Evolutionary conservation across 2,329 filamentous ascomycete genomes (phyloP).

Genomic region (Cordyceps tenuipes): DNA sequence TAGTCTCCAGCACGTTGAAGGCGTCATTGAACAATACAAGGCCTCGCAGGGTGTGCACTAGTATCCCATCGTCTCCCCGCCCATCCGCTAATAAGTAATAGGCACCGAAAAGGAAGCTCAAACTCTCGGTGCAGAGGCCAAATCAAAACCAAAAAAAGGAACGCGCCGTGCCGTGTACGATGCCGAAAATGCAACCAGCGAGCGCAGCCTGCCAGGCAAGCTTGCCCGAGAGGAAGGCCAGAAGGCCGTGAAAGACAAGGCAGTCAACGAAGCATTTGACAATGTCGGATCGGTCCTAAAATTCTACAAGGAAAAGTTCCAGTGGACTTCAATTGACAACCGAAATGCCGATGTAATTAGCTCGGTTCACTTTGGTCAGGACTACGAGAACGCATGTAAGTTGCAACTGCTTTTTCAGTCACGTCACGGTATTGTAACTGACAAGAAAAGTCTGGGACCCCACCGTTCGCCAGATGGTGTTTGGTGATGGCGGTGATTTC

Average conservation of each 20-base stretch:
- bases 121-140: neutral
- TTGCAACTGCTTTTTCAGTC: neutral
- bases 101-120: slow-evolving; percentile 10
- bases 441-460: slow-evolving; percentile 38
- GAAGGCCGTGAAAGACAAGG: slow-evolving; percentile 29
- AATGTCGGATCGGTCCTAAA: slow-evolving; percentile 40
- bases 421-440: too few relatives aligned
- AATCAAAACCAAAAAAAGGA: slow-evolving; percentile 15
- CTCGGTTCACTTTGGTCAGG: slow-evolving; percentile 43
- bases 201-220: slow-evolving; percentile 33
- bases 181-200: slow-evolving; percentile 29
- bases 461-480: slow-evolving; percentile 42
- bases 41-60: slow-evolving; percentile 20
- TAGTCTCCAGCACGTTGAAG: slow-evolving; percentile 31
- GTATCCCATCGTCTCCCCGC: too few relatives aligned
- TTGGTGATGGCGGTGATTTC: slow-evolving; percentile 45
- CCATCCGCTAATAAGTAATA: slow-evolving; percentile 12
- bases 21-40: slow-evolving; percentile 20
- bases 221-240: slow-evolving; percentile 36
- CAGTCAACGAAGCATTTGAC: slow-evolving; percentile 41
- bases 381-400: slow-evolving; percentile 44
- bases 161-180: slow-evolving; percentile 38
- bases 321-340: slow-evolving; percentile 45
- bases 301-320: slow-evolving; percentile 42
- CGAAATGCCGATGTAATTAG: slow-evolving; percentile 40